Base-by-base conservation (phyloP, 306 rosid species). In the Cotoneaster glaucophyllus region DNA sequence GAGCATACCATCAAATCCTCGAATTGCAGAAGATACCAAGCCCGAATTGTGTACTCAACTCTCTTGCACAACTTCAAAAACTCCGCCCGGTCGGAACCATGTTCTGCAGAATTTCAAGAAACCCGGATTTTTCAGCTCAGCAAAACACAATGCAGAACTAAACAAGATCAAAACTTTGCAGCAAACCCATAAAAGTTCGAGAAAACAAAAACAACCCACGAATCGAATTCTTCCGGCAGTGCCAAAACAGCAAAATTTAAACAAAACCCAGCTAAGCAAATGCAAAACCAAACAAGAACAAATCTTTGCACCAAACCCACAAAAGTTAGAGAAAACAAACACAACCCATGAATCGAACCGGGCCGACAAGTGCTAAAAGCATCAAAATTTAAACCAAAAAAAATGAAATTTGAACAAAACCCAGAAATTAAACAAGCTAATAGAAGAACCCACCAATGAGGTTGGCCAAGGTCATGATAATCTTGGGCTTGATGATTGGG, bases 21-120 rank as follows among this genome's bases (percentile, higher is more conserved):
- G 52, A 94, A 94, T 48, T 94, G 97, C 48, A 94, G 85, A 78
- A 88, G 94, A 81, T 88, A 94, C 97, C 98, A 94, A 48, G 98
- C 98, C 75, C 98, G 88, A 80, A 94, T 87, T 2, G 91, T 88
- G 83, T 89, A 91, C 80, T 94, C 98, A 44, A 90, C 82, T 75
- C 98, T 87, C 84, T 90, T 92, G 84, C 94, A 82, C 67, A 94
- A 90, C 86, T 88, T 94, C 78, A 88, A 82, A 84, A 94, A 94
- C 88, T 94, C 97, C 12, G 91, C 86, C 73, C 93, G 88, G 62
- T 94, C 98, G 8, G 90, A 80, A 78, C 85, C 67, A 59, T 87
- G 89, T 50, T 94, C 98, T 91, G 90, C 69, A 45, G 13, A 39
- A 22, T 19, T 39, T 13, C 37, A 1, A 52, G n/a, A 15, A 15